phyloP scores from a whole-genome alignment of 768 basidiomycete species.

The Chalciporus piperatus region DNA sequence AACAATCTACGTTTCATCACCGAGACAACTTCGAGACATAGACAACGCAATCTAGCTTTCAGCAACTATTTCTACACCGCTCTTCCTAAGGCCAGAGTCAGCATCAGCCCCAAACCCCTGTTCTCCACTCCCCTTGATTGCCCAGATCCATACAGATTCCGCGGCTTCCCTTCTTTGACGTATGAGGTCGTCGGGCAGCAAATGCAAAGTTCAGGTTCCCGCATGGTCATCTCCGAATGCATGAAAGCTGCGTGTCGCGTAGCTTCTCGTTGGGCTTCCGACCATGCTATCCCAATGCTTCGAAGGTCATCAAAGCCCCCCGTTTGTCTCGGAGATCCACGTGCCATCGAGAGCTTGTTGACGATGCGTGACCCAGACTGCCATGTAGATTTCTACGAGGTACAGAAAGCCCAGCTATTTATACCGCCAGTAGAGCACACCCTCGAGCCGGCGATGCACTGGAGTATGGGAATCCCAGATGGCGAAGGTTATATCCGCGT shows the following conservation, averaged over 20 bases:
- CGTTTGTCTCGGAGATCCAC: slow-evolving; percentile 27
- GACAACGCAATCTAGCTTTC: slow-evolving; percentile 19
- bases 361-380: slow-evolving; percentile 45
- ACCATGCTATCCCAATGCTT: slow-evolving; percentile 58
- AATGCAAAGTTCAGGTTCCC: slow-evolving; percentile 39
- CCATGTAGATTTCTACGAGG: slow-evolving; percentile 39
- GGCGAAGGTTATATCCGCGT: slow-evolving; percentile 79
- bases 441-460: slow-evolving; percentile 61
- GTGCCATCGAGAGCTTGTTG: slow-evolving; percentile 44
- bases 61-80: slow-evolving; percentile 26
- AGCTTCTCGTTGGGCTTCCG: slow-evolving; percentile 67
- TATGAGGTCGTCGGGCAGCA: slow-evolving; percentile 41
- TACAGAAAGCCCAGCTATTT: slow-evolving; percentile 33
- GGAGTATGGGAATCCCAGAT: slow-evolving; percentile 61
- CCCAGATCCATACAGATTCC: slow-evolving; percentile 31
- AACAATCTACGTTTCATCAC: slow-evolving; percentile 33
- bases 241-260: slow-evolving; percentile 80
- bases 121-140: slow-evolving; percentile 30
- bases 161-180: slow-evolving; percentile 49
- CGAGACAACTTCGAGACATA: slow-evolving; percentile 24
- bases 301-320: slow-evolving; percentile 49
- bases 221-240: slow-evolving; percentile 65
- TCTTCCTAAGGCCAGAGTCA: slow-evolving; percentile 28
- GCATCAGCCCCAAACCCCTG: slow-evolving; percentile 27
- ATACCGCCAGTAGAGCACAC: slow-evolving; percentile 42